Evolutionary conservation across 306 rosid genomes (phyloP).

Genomic region (Lathyrus sativus): DNA sequence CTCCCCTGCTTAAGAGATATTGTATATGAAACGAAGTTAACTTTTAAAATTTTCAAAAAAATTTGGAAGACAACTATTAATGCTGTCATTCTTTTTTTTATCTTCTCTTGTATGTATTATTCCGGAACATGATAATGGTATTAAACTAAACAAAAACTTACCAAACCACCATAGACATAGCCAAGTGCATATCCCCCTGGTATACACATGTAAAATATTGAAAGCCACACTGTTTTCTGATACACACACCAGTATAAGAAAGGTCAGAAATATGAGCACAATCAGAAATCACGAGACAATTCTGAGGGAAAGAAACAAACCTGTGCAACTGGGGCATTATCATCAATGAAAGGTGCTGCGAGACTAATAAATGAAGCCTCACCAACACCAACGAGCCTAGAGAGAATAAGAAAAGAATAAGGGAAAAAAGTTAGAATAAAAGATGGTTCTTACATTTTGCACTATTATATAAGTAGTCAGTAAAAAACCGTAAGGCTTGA

Average conservation of each 20-base stretch:
- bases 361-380: conserved; percentile 98
- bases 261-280: conserved; percentile 22
- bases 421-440: neutral
- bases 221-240: conserved; percentile 89
- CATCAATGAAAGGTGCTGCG: conserved; percentile 97
- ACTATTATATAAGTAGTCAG: conserved; percentile 21
- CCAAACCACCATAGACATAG: conserved; percentile 85
- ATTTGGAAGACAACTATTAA: conserved; percentile 15
- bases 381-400: conserved; percentile 90
- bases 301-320: conserved; percentile 47
- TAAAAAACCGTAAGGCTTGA: conserved; percentile 10
- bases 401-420: conserved; percentile 25
- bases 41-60: conserved; percentile 16
- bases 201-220: conserved; percentile 86
- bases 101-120: conserved; percentile 6
- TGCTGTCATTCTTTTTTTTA: neutral
- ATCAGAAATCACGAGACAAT: conserved; percentile 20
- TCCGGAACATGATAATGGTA: conserved; percentile 5
- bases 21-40: conserved; percentile 20
- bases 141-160: conserved; percentile 51
- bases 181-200: conserved; percentile 89
- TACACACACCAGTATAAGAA: conserved; percentile 33
- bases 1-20: conserved; percentile 5
- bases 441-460: conserved; percentile 4
- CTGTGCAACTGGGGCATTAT: conserved; percentile 79